These are phyloP conservation scores for Triangularia verruculosa DNA, from an alignment of 2,329 filamentous ascomycete genomes.

Conservation along the genomic window DNA sequence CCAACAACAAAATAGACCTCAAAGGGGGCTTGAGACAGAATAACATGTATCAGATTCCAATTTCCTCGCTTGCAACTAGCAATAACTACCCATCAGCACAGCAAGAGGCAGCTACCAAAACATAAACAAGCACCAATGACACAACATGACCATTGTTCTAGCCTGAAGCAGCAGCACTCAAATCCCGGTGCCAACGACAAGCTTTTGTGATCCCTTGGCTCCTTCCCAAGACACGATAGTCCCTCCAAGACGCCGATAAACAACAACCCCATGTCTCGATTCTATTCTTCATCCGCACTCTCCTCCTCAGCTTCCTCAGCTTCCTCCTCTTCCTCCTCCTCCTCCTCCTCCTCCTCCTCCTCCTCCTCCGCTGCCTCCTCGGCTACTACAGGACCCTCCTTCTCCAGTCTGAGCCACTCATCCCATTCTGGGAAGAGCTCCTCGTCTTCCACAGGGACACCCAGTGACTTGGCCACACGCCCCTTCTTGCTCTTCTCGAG, in stretches of 20 bases:
- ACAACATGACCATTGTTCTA: neutral
- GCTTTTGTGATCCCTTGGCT: slow-evolving; percentile 11
- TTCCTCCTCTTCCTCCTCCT: slow-evolving; percentile 16
- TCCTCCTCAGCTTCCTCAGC: slow-evolving; percentile 12
- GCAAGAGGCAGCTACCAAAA: neutral
- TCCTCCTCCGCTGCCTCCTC: slow-evolving; percentile 28
- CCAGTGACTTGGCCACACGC: slow-evolving; percentile 79
- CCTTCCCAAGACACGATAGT: neutral
- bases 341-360: slow-evolving; percentile 16
- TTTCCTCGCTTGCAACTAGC: neutral
- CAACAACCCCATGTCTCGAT: slow-evolving; percentile 1
- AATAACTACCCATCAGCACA: neutral
- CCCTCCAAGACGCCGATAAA: slow-evolving; percentile 3
- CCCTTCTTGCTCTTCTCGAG: slow-evolving; percentile 83
- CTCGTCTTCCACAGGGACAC: slow-evolving; percentile 75
- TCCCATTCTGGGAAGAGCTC: slow-evolving; percentile 98
- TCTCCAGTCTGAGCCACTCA: slow-evolving; percentile 79
- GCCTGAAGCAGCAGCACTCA: neutral
- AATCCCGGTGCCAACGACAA: neutral
- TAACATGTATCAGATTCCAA: neutral
- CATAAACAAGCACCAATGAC: neutral
- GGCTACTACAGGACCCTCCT: slow-evolving; percentile 53
- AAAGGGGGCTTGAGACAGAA: neutral
- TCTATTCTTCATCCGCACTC: slow-evolving; percentile 13
- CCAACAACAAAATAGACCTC: neutral